Base-by-base conservation (phyloP, 768 basidiomycete genomes). In the Mycena venus region DNA sequence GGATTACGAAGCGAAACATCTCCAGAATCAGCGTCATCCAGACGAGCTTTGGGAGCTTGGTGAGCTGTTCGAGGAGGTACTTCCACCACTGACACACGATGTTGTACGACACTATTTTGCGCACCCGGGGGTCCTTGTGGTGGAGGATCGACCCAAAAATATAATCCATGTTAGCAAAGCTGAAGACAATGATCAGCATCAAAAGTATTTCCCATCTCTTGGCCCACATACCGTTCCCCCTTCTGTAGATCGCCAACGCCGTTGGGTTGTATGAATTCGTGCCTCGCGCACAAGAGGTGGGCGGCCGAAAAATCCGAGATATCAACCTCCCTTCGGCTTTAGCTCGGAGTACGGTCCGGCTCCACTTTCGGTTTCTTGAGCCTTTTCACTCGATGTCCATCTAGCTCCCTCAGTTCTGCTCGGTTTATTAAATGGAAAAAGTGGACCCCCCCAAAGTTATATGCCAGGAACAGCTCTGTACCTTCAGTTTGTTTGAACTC, bases 221-320 rank as follows among this genome's bases (percentile, higher is more conserved):
- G 44, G 44, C 15, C 10, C 4, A 70, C 69, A 21, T 31, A 77
- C 73, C 56, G 71, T 75, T 34, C 47, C 2, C 47, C 47, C 21
- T 49, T 49, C 21, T 49, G 47, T 4, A 49, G 21, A 8, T 49
- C 47, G 9, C 47, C 47, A 5, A 49, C 47, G 17, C 47, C 47
- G 3, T 19, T 49, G 2, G 47, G 47, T 21, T 49, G 17, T n/a
- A 49, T n/a, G 21, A 49, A 49, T n/a, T n/a, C n/a, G n/a, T n/a
- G n/a, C n/a, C n/a, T n/a, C n/a, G n/a, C n/a, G n/a, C n/a, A n/a
- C n/a, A n/a, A n/a, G n/a, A n/a, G n/a, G n/a, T n/a, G n/a, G n/a
- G n/a, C n/a, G n/a, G n/a, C n/a, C n/a, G n/a, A n/a, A n/a, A n/a
- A n/a, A n/a, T n/a, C n/a, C n/a, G n/a, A n/a, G n/a, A n/a, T n/a